Base-by-base conservation (phyloP, 1,284 basidiomycete species). In the Trichosporon sp. region DNA sequence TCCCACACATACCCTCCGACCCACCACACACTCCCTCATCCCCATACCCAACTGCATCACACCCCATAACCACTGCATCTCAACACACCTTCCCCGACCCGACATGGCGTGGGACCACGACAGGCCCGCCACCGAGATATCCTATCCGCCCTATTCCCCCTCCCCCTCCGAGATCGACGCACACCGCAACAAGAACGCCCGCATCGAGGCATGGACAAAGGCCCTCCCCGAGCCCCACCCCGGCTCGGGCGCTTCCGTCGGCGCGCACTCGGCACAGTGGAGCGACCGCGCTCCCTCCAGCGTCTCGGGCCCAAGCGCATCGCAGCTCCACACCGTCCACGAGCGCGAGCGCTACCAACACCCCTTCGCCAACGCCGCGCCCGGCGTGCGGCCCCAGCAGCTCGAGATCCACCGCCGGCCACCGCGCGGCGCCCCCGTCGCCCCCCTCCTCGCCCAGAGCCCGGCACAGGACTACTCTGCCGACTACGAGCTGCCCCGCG, bases 81-180 rank as follows among this genome's bases (percentile, higher is more conserved):
- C n/a, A n/a, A 58, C 21, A 27, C 53, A 15, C 53, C 3, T 1
- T 5, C n/a, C 44, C 15, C 44, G 31, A 25, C 25, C 6, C 29
- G 27, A 32, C 34, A 58, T 29, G 44, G 38, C 18, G 21, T 51
- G 27, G 13, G 25, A 60, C 27, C 31, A 65, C 15, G 27, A 60
- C 56, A 31, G n/a, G 13, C 56, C 56, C 29, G 21, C 56, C 29
- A 60, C 56, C 56, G 68, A 72, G 25, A 62, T 62, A 31, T 67
- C 70, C 13, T 73, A 73, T 38, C 53, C 73, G 13, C 44, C 64
- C 8, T 74, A 70, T 35, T 74, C 73, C 2, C 73, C 70, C 25
- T 65, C 71, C 1, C 75, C 73, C 9, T 74, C 75, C 9, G 68
- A 66, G 13, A 15, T 74, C 21, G 70, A 71, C 38, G 65, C 64